phyloP scores from a whole-genome alignment of 2,329 filamentous ascomycete genomes.

The Sporothrix pseudoabietina region DNA sequence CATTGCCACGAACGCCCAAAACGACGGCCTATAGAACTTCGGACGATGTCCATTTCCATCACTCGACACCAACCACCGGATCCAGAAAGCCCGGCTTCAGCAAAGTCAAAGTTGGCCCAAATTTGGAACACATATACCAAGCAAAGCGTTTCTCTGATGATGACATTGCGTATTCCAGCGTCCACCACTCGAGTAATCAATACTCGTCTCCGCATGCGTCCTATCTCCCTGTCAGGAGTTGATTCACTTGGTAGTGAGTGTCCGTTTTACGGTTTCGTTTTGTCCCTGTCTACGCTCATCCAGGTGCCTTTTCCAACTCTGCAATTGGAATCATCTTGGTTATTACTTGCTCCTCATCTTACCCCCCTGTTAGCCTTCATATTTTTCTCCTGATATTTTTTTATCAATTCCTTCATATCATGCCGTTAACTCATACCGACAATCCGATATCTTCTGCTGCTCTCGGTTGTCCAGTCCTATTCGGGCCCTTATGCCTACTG shows the following conservation, averaged over 20 bases:
- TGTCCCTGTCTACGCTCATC: background rate
- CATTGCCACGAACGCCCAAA: constrained; percentile 24
- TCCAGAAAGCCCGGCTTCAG: constrained; percentile 28
- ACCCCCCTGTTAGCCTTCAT: too few species aligned
- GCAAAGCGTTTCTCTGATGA: constrained; percentile 34
- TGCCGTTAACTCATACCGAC: too few species aligned
- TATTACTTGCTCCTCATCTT: too few species aligned
- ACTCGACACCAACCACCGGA: background rate
- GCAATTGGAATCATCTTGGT: too few species aligned
- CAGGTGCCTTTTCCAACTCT: background rate
- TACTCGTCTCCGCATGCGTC: constrained; percentile 26
- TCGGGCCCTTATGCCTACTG: background rate
- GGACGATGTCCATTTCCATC: constrained; percentile 27
- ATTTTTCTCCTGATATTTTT: too few species aligned
- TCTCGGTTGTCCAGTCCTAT: background rate
- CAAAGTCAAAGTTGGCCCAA: constrained; percentile 33
- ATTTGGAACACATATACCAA: constrained; percentile 34
- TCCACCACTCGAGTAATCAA: constrained; percentile 30
- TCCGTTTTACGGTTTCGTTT: background rate
- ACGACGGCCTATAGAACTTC: constrained; percentile 6
- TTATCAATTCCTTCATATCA: too few species aligned
- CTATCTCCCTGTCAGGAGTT: constrained; percentile 27
- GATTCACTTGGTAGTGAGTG: too few species aligned
- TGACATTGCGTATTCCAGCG: constrained; percentile 33
- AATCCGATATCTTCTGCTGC: background rate